Evolutionary conservation across 2,329 filamentous ascomycete genomes (phyloP).

Genomic region (Scytalidium lignicola): DNA sequence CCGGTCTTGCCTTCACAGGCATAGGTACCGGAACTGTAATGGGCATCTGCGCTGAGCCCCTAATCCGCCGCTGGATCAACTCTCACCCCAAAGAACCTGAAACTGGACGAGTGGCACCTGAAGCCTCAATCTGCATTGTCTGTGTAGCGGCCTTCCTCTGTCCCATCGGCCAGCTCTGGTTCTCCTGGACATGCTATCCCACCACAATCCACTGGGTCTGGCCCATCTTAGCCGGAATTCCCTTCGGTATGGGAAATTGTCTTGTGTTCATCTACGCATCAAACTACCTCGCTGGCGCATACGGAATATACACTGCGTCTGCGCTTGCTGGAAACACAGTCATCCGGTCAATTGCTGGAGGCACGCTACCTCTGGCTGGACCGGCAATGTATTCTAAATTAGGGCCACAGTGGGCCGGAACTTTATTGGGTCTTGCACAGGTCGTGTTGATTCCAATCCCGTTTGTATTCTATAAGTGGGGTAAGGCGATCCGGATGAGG

Average conservation of each 20-base stretch:
- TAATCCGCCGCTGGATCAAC: slow-evolving; percentile 75
- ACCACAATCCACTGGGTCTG: slow-evolving; percentile 74
- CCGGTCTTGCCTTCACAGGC: slow-evolving; percentile 74
- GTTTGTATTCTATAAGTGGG: slow-evolving; percentile 67
- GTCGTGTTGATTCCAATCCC: slow-evolving; percentile 73
- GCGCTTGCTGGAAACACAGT: slow-evolving; percentile 78
- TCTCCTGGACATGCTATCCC: slow-evolving; percentile 83
- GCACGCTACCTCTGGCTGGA: slow-evolving; percentile 70
- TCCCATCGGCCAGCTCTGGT: slow-evolving; percentile 76
- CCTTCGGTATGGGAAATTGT: slow-evolving; percentile 73
- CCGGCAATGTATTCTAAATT: slow-evolving; percentile 65
- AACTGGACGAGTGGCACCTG: slow-evolving; percentile 69
- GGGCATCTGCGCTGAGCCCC: slow-evolving; percentile 59
- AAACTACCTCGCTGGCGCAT: slow-evolving; percentile 75
- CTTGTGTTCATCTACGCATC: slow-evolving; percentile 76
- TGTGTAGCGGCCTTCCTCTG: slow-evolving; percentile 71
- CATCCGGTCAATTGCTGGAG: slow-evolving; percentile 67
- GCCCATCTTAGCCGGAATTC: slow-evolving; percentile 72
- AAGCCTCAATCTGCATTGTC: slow-evolving; percentile 76
- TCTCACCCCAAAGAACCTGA: slow-evolving; percentile 66
- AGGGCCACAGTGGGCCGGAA: slow-evolving; percentile 74
- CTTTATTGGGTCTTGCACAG: slow-evolving; percentile 68
- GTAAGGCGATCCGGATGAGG: slow-evolving; percentile 45
- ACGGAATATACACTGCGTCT: slow-evolving; percentile 76
- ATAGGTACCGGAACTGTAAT: slow-evolving; percentile 60